A percentile compares a stretch with the other conserved stretches of the same genome.
These are phyloP conservation scores for Cicer chorassanicum DNA, from an alignment of 306 rosid genomes.

Conservation along the genomic window DNA sequence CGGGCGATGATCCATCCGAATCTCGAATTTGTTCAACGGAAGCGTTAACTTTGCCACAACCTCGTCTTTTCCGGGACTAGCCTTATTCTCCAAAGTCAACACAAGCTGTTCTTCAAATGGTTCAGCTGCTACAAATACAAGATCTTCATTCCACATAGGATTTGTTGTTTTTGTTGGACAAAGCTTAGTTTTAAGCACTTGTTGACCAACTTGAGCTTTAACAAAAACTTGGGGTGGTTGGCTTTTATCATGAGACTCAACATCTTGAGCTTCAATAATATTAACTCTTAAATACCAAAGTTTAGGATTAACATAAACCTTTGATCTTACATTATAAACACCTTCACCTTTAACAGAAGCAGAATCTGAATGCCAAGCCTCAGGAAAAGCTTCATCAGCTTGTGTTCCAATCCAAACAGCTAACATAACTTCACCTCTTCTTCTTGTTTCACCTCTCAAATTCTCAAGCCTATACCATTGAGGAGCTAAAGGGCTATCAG, in stretches of 20 bases:
- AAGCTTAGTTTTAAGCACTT: slow-evolving; percentile 69
- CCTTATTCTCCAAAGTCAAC: slow-evolving; percentile 64
- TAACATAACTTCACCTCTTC: slow-evolving; percentile 74
- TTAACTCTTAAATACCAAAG: slow-evolving; percentile 82
- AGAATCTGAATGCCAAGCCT: slow-evolving; percentile 82
- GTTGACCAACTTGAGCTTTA: slow-evolving; percentile 75
- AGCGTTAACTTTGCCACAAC: slow-evolving; percentile 53
- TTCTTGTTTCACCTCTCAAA: slow-evolving; percentile 51
- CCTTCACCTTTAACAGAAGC: slow-evolving; percentile 71
- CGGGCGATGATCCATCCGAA: slow-evolving; percentile 69
- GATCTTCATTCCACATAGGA: slow-evolving; percentile 80
- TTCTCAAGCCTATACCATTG: slow-evolving; percentile 78
- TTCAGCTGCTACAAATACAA: slow-evolving; percentile 85
- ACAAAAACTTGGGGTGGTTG: slow-evolving; percentile 71
- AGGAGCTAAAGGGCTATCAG: slow-evolving; percentile 88
- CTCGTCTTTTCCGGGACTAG: slow-evolving; percentile 62
- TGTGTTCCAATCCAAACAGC: slow-evolving; percentile 96
- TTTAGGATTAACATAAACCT: slow-evolving; percentile 83
- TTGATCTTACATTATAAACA: slow-evolving; percentile 68
- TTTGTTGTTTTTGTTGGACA: slow-evolving; percentile 60
- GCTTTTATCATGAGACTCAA: slow-evolving; percentile 61
- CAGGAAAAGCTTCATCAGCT: slow-evolving; percentile 88
- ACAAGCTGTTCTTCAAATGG: slow-evolving; percentile 78
- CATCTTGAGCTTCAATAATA: slow-evolving; percentile 85
- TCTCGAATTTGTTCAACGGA: slow-evolving; percentile 60